Conservation (phyloP, 148 eudicot genomes). For the Rhododendron henanense region DNA sequence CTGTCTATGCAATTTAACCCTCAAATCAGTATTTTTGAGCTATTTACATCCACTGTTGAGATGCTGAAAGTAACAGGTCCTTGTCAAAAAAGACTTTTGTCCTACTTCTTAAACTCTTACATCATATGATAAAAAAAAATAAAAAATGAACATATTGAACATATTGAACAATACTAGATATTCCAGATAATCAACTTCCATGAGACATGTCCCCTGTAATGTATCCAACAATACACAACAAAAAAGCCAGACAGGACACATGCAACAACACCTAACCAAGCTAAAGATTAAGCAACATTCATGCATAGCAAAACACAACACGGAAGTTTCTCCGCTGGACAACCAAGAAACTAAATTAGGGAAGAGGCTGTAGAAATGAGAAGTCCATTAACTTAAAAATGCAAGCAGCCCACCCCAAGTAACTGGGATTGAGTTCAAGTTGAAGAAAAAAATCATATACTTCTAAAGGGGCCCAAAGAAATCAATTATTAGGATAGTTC, state of each 20-base stretch:
- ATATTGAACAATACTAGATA: not conserved
- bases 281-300: not conserved
- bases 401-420: not conserved
- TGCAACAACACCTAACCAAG: not conserved
- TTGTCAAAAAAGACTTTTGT: not conserved
- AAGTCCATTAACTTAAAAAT: not conserved
- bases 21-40: not conserved
- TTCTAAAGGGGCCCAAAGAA: not conserved
- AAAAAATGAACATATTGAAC: no score
- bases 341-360: not conserved
- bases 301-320: not conserved
- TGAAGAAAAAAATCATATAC: not conserved
- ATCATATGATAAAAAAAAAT: not conserved
- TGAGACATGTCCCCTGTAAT: not conserved
- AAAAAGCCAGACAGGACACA: not conserved
- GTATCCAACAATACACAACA: not conserved
- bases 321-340: not conserved
- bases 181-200: not conserved
- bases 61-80: not conserved
- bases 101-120: not conserved
- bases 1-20: not conserved
- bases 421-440: not conserved
- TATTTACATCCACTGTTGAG: not conserved
- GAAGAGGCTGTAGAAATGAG: not conserved
- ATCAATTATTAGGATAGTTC: not conserved